These are phyloP conservation scores for Dryas alaskensis DNA, from an alignment of 306 rosid genomes.

Conservation along the genomic window DNA sequence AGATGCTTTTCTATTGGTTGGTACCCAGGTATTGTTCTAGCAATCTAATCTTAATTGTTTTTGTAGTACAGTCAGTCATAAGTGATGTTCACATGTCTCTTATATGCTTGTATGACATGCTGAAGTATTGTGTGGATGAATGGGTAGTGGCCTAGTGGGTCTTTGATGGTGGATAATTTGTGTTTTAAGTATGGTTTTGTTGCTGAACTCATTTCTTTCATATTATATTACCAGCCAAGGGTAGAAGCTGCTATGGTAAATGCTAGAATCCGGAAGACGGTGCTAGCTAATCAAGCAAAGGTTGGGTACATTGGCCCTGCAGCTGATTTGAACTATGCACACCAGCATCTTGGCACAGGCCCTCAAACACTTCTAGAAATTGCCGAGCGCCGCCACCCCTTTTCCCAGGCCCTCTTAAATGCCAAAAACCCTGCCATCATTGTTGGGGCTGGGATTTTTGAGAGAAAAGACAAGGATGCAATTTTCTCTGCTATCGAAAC, in stretches of 20 bases:
- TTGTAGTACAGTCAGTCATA: not conserved
- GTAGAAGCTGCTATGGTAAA: constrained; percentile 98
- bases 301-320: constrained; percentile 90
- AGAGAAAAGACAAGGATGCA: constrained; percentile 89
- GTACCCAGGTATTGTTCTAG: constrained; percentile 72
- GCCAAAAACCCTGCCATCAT: constrained; percentile 88
- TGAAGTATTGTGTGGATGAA: not conserved
- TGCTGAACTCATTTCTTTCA: constrained; percentile 19
- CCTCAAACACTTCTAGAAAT: constrained; percentile 83
- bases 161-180: constrained; percentile 3
- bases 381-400: constrained; percentile 82
- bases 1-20: constrained; percentile 87
- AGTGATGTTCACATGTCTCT: not conserved
- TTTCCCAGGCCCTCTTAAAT: constrained; percentile 49
- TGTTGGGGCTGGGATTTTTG: constrained; percentile 81
- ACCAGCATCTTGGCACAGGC: constrained; percentile 79
- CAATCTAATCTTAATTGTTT: constrained; percentile 16
- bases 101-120: constrained; percentile 12
- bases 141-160: not conserved
- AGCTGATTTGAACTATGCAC: constrained; percentile 75
- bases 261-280: constrained; percentile 92
- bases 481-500: constrained; percentile 64
- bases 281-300: constrained; percentile 66
- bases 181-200: constrained; percentile 20
- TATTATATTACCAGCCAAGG: constrained; percentile 71